These are phyloP conservation scores for Candida gorgasii DNA, from an alignment of 805 yeast genomes.

Conservation along the genomic window DNA sequence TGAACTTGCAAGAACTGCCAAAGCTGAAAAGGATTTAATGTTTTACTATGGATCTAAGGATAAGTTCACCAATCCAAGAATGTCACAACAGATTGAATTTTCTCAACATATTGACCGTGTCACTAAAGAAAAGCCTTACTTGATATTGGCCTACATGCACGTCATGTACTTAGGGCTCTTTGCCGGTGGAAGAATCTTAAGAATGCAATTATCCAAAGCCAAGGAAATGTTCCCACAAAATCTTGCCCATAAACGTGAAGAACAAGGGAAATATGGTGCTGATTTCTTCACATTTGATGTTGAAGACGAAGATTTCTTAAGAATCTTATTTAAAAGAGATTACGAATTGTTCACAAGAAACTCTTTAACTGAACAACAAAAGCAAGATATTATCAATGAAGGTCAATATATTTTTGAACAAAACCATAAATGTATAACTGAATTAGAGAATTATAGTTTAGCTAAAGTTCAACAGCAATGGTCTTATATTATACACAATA, in stretches of 20 bases:
- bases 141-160: conserved; percentile 78
- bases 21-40: conserved; percentile 60
- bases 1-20: conserved; percentile 61
- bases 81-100: conserved; percentile 63
- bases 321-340: conserved; percentile 68
- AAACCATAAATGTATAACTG: conserved; percentile 60
- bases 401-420: conserved; percentile 64
- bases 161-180: conserved; percentile 82
- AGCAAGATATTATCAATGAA: conserved; percentile 67
- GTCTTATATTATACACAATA: conserved; percentile 53
- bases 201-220: conserved; percentile 64
- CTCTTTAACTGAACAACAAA: conserved; percentile 67
- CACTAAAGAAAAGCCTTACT: conserved; percentile 63
- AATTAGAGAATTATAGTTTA: conserved; percentile 67
- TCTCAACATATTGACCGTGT: conserved; percentile 57
- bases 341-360: conserved; percentile 77
- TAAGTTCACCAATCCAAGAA: conserved; percentile 58
- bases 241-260: conserved; percentile 63
- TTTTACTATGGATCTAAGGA: conserved; percentile 60
- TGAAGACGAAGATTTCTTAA: conserved; percentile 63
- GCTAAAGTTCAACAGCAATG: conserved; percentile 54
- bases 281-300: conserved; percentile 72
- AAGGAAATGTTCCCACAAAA: conserved; percentile 75
- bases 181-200: conserved; percentile 81
- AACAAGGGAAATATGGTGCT: conserved; percentile 61